phyloP scores from a whole-genome alignment of 345 rosid species.

The Eucalyptus coolabah region DNA sequence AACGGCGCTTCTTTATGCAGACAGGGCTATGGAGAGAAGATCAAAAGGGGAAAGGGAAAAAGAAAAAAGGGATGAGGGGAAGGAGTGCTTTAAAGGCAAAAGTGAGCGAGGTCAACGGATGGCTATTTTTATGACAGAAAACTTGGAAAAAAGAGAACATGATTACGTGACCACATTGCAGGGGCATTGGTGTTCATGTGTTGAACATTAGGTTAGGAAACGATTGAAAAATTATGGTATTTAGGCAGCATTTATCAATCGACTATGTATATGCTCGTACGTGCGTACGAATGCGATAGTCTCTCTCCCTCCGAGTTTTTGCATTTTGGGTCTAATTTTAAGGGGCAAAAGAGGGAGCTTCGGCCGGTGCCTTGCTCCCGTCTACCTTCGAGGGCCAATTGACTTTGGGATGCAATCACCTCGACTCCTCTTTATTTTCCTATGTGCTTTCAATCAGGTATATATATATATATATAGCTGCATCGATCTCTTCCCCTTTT shows the following conservation, averaged over 20 bases:
- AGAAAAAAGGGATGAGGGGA: neutral
- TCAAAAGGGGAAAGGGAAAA: neutral
- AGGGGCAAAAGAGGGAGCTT: neutral
- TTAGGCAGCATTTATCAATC: neutral
- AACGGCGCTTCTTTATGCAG: neutral
- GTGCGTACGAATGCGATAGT: neutral
- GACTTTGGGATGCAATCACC: neutral
- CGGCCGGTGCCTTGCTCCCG: neutral
- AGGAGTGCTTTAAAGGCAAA: neutral
- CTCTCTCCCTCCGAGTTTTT: neutral
- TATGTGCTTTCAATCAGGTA: neutral
- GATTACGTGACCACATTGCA: neutral
- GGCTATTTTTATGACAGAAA: neutral
- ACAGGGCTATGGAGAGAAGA: neutral
- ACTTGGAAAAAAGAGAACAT: neutral
- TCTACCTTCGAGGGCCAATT: neutral
- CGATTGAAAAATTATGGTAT: neutral
- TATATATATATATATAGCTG: no score
- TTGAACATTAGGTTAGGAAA: neutral
- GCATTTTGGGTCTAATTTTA: neutral
- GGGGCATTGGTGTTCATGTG: neutral
- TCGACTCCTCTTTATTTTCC: neutral
- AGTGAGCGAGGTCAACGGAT: neutral
- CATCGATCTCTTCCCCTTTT: neutral
- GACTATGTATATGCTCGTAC: neutral